Evolutionary conservation across 2,329 filamentous ascomycete genomes (phyloP), one percentile per base, ranked within the genome.

Genomic region (Biscogniauxia sp.): DNA sequence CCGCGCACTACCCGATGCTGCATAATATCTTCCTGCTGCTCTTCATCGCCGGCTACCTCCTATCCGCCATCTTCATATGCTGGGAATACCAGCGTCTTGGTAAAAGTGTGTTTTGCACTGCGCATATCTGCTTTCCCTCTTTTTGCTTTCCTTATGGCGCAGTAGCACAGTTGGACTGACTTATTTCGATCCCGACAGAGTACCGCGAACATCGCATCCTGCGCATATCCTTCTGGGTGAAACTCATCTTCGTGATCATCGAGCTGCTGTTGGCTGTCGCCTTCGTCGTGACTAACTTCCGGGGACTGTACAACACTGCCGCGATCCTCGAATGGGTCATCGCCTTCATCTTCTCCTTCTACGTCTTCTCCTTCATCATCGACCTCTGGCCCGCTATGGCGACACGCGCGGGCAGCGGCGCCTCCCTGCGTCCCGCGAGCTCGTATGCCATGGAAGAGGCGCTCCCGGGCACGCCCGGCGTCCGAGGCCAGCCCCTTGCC

Each of bases 41-140:
- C 56, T 99, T 99, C 75, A 92, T 97, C 73, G 87, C 76, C 15
- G 95, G 92, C 37, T 98, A 96, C 74, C 80, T 97, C 57, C 73
- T 97, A 58, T 92, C 88, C 4, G 93, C 94, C 59, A 83, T 97
- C 67, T 94, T 93, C 76, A 90, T 94, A 66, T 97, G 93, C 79
- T 88, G 86, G 79, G 93, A 97, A 75, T 97, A 96, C 75, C 89
- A 95, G 70, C 88, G 91, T 2, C 83, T 98, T 1, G 92, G 93
- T 25, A 87, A 89, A 57, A 88, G 84, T 85, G 75, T 57, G 82
- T 78, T 37, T 17, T 52, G 49, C 57, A 11, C 23, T 37, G 41
- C 4, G 55, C 5, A 23, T 52, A 50, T 2, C 19, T n/a, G 49
- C 20, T 23, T 23, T 2, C 23, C 5, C 23, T 23, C 23, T 23